Evolutionary conservation across 768 basidiomycete species (phyloP), one percentile per base, ranked within the genome.

Genomic region (Phlebiopsis flavidoalba): DNA sequence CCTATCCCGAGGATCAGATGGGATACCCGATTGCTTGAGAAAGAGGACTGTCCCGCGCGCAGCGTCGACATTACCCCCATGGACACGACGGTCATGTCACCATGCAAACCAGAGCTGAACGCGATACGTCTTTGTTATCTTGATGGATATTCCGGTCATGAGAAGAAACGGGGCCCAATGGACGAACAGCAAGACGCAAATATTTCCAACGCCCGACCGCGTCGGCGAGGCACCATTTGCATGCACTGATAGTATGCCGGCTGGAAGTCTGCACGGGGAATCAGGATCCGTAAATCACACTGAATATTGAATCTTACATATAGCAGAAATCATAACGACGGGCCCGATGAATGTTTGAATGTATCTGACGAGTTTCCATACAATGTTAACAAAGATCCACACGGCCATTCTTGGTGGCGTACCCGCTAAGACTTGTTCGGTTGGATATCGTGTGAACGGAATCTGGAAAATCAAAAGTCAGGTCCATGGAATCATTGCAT

Each of bases 181-280:
- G 61, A 67, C 53, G n/a, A n/a, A 76, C 61, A 11, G 68, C 40
- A 57, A 64, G 21, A 4, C 67, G n/a, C 66, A 59, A 78, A 71
- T 15, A 73, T 19, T 48, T 72, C 69, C 17, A n/a, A 74, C 65
- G 15, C 76, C 76, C 11, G 75, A 74, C 1, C 33, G 57, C n/a
- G 74, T 63, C 0, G 80, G 71, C 1, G 72, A 72, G 10, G 70
- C 68, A 10, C 67, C 69, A n/a, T 60, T 72, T 74, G 66, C 73
- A 75, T 0, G 78, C 77, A n/a, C 62, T 80, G 79, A 57, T 74
- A 79, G 65, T 78, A 80, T 15, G 74, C 71, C 4, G 77, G 76
- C 7, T 74, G 65, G 63, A 74, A 79, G 61, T 76, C 76, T 74
- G 21, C 48, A 19, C 43, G 19, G n/a, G 3, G 24, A n/a, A 21